Evolutionary conservation across 1,139 yeast genomes (phyloP).

Genomic region (Diutina catenulata): DNA sequence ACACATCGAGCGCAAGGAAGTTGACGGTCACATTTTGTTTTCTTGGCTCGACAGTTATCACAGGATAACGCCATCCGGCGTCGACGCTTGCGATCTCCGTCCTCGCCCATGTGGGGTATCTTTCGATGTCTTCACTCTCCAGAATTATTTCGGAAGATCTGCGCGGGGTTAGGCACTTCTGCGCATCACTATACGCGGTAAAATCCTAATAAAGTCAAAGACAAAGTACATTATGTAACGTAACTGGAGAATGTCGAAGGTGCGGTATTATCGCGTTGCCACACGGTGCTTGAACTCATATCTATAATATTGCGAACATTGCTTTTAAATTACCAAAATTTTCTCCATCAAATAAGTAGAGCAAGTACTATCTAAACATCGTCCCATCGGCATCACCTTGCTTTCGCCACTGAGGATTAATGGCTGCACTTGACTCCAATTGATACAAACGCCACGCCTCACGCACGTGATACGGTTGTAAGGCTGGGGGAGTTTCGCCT

Average conservation of each 20-base stretch:
- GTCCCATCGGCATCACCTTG: slow-evolving; percentile 67
- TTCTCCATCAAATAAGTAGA: too few relatives aligned
- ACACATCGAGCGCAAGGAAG: slow-evolving; percentile 3
- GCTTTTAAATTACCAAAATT: too few relatives aligned
- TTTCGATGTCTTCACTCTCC: neutral
- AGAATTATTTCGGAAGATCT: too few relatives aligned
- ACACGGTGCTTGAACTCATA: too few relatives aligned
- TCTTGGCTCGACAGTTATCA: slow-evolving; percentile 4
- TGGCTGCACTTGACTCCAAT: slow-evolving; percentile 55
- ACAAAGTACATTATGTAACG: too few relatives aligned
- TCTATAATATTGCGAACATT: too few relatives aligned
- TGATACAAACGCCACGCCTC: slow-evolving; percentile 80
- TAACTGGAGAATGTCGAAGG: too few relatives aligned
- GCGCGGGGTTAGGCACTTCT: too few relatives aligned
- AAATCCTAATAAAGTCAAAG: too few relatives aligned
- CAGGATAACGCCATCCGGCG: slow-evolving; percentile 3
- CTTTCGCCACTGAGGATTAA: slow-evolving; percentile 51
- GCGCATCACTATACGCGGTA: too few relatives aligned
- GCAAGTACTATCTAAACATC: slow-evolving; percentile 46
- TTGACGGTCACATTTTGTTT: slow-evolving; percentile 5
- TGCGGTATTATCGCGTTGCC: too few relatives aligned
- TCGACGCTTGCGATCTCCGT: neutral
- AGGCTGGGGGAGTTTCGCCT: slow-evolving; percentile 44
- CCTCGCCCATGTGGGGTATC: neutral
- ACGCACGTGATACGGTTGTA: slow-evolving; percentile 73